These are phyloP conservation scores for Globisporangium mamillatum DNA, from an alignment of 352 stramenopile genomes.

Conservation along the genomic window DNA sequence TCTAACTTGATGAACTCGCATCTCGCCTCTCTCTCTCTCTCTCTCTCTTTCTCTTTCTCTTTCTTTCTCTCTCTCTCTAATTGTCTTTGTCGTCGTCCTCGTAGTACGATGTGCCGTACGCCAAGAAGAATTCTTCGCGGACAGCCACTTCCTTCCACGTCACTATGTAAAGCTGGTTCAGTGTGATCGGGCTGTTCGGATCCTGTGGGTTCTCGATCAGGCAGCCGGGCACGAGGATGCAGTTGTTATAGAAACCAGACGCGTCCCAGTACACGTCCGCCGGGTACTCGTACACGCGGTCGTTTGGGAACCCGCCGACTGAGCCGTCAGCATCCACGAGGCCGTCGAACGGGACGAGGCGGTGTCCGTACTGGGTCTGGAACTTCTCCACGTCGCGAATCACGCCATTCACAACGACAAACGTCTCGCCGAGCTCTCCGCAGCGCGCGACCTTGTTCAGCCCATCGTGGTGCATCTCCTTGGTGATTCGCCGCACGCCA, in stretches of 20 bases:
- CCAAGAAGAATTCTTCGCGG: slow-evolving; percentile 85
- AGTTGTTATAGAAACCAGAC: slow-evolving; percentile 89
- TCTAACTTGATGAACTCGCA: slow-evolving; percentile 15
- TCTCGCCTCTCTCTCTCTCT: slow-evolving; percentile 17
- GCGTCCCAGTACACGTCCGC: slow-evolving; percentile 86
- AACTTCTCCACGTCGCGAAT: slow-evolving; percentile 88
- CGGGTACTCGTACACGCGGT: slow-evolving; percentile 86
- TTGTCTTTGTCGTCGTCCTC: slow-evolving; percentile 77
- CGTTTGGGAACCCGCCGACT: slow-evolving; percentile 80
- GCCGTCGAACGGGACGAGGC: slow-evolving; percentile 74
- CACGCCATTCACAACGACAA: slow-evolving; percentile 84
- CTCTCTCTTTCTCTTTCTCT: slow-evolving; percentile 16
- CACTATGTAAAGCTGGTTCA: slow-evolving; percentile 88
- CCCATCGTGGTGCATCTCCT: slow-evolving; percentile 85
- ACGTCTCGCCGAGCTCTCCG: slow-evolving; percentile 82
- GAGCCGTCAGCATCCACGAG: slow-evolving; percentile 84
- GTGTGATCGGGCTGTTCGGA: slow-evolving; percentile 67
- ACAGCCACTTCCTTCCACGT: slow-evolving; percentile 86
- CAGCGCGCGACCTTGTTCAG: slow-evolving; percentile 86
- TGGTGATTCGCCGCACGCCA: slow-evolving; percentile 79
- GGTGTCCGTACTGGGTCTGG: slow-evolving; percentile 85
- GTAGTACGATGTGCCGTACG: slow-evolving; percentile 88
- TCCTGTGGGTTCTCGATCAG: slow-evolving; percentile 80
- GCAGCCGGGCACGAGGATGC: slow-evolving; percentile 84
- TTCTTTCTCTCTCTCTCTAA: slow-evolving; percentile 18